Percentiles rank a stretch among this genome's conserved stretches.
Evolutionary conservation across 805 yeast species (phyloP).

Genomic region (Metschnikowia anglica): DNA sequence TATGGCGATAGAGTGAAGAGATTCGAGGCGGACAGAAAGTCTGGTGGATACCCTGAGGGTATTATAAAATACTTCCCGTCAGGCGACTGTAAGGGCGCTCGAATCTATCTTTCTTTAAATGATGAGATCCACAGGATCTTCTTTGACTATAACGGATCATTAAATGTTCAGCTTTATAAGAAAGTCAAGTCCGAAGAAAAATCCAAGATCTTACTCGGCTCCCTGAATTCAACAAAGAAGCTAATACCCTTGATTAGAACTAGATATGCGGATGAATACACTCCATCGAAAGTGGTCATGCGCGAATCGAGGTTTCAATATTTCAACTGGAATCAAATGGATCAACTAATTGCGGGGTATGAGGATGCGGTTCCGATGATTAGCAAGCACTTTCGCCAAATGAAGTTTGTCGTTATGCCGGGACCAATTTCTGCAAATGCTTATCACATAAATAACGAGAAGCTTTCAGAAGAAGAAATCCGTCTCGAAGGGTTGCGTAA

Average conservation of each 20-base stretch:
- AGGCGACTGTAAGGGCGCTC: constrained; percentile 49
- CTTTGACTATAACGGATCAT: constrained; percentile 66
- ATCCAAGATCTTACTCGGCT: constrained; percentile 17
- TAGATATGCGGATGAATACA: constrained; percentile 67
- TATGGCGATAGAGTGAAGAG: constrained; percentile 64
- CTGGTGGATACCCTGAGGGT: constrained; percentile 52
- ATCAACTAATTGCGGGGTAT: constrained; percentile 88
- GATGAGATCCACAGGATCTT: constrained; percentile 84
- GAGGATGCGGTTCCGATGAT: constrained; percentile 66
- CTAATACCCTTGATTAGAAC: constrained; percentile 60
- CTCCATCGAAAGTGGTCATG: constrained; percentile 56
- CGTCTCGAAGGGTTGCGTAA: constrained; percentile 85
- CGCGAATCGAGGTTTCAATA: constrained; percentile 50
- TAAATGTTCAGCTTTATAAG: constrained; percentile 75
- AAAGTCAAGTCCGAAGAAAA: constrained; percentile 15
- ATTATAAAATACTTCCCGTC: constrained; percentile 57
- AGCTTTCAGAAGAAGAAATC: constrained; percentile 78
- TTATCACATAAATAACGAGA: constrained; percentile 53
- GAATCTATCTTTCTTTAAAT: constrained; percentile 73
- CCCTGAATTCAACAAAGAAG: constrained; percentile 4
- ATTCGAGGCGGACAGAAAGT: constrained; percentile 60
- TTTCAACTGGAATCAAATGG: constrained; percentile 88
- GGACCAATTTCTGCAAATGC: constrained; percentile 62
- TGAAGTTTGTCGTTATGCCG: constrained; percentile 85
- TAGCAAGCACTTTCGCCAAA: constrained; percentile 54